phyloP scores from a whole-genome alignment of 2,329 filamentous ascomycete species.

The Ophiostoma perfectum region DNA sequence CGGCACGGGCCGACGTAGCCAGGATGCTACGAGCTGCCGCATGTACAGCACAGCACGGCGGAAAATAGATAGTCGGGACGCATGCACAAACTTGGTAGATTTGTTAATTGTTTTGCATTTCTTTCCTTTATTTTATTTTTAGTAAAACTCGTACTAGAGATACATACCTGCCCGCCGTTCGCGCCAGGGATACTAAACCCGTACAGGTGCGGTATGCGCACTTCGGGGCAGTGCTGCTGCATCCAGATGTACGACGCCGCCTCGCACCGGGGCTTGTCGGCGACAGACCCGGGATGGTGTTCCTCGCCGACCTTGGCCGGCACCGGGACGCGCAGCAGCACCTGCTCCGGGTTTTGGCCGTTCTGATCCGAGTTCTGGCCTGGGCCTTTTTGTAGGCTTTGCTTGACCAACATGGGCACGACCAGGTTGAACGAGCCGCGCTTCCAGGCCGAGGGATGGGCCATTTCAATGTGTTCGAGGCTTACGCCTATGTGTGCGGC shows the following conservation, averaged over 20 bases:
- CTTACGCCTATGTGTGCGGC: too few species aligned
- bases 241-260: conserved; percentile 39
- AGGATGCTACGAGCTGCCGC: background rate
- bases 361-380: too few species aligned
- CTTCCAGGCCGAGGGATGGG: too few species aligned
- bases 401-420: too few species aligned
- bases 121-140: too few species aligned
- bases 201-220: conserved; percentile 34
- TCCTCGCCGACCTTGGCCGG: conserved; percentile 35
- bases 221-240: conserved; percentile 34
- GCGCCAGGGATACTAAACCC: conserved; percentile 23
- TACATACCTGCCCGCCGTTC: conserved; percentile 7
- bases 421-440: too few species aligned
- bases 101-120: background rate
- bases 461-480: too few species aligned
- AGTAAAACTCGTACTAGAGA: background rate
- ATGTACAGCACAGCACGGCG: background rate
- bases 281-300: conserved; percentile 34
- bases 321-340: conserved; percentile 27
- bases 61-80: background rate
- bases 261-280: conserved; percentile 36
- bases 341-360: background rate
- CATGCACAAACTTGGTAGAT: background rate
- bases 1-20: conserved; percentile 9
- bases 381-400: too few species aligned